A percentile compares a stretch with the other conserved stretches of the same genome.
These are phyloP conservation scores for Sclerotiophoma versabilis DNA, from an alignment of 2,329 filamentous ascomycete genomes.

Conservation along the genomic window DNA sequence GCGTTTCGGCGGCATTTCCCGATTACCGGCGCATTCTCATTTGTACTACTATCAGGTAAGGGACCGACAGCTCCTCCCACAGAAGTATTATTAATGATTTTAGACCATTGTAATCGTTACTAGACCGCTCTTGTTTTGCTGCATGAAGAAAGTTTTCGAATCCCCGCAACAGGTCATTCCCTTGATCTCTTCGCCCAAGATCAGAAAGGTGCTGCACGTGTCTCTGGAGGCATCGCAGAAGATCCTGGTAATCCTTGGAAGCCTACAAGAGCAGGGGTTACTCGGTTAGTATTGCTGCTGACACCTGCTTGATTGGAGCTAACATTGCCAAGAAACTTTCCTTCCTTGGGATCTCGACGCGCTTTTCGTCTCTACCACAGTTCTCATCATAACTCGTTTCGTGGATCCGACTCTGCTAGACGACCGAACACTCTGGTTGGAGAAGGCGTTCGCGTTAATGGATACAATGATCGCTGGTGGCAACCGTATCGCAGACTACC, in stretches of 20 bases:
- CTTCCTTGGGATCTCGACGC: constrained; percentile 59
- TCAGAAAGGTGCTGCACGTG: constrained; percentile 50
- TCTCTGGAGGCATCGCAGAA: constrained; percentile 55
- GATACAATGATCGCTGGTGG: constrained; percentile 58
- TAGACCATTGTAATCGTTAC: constrained; percentile 54
- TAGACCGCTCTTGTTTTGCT: constrained; percentile 54
- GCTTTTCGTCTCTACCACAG: constrained; percentile 54
- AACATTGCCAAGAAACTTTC: constrained; percentile 53
- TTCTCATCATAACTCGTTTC: constrained; percentile 49
- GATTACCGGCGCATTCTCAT: constrained; percentile 51
- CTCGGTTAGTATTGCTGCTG: constrained; percentile 48
- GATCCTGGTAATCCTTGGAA: constrained; percentile 53
- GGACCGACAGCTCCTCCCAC: background rate
- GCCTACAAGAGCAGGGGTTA: constrained; percentile 56
- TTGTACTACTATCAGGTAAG: constrained; percentile 50
- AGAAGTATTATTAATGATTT: background rate
- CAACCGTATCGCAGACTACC: constrained; percentile 56
- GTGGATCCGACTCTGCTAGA: constrained; percentile 47
- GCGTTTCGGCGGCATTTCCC: constrained; percentile 50
- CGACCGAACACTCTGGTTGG: constrained; percentile 48
- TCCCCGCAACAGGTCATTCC: constrained; percentile 38
- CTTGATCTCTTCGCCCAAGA: constrained; percentile 48
- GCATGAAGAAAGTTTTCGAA: constrained; percentile 49
- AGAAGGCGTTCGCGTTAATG: constrained; percentile 54
- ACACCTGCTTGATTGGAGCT: constrained; percentile 2